A percentile compares a stretch with the other conserved stretches of the same genome.
phyloP scores from a whole-genome alignment of 2,329 filamentous ascomycete genomes.

The Penicillium sumatraense region DNA sequence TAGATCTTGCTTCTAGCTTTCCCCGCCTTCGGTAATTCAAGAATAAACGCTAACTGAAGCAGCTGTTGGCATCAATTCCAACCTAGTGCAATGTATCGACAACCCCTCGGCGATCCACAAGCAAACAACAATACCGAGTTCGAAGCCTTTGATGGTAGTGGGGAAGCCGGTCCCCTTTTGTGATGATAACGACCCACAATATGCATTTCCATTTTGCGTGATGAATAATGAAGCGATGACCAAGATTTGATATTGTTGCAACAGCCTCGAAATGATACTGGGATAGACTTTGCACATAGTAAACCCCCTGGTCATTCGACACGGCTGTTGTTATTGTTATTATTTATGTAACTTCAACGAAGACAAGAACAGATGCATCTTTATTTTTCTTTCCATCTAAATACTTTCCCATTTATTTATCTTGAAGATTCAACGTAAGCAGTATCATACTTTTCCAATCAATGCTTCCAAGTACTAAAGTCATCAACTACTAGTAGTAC shows the following conservation, averaged over 20 bases:
- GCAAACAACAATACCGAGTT: constrained; percentile 23
- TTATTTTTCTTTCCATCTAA: background rate
- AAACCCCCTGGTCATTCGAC: background rate
- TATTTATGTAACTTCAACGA: background rate
- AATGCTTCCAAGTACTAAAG: no score
- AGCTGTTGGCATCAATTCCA: constrained; percentile 55
- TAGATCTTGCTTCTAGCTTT: background rate
- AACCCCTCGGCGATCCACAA: constrained; percentile 35
- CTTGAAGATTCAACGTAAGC: no score
- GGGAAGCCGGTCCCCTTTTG: constrained; percentile 13
- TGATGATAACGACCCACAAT: constrained; percentile 4
- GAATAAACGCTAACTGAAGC: constrained; percentile 7
- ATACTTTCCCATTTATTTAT: background rate
- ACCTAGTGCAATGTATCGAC: constrained; percentile 33
- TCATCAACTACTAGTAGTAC: no score
- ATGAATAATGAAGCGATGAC: constrained; percentile 26
- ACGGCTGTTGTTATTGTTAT: background rate
- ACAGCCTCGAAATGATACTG: background rate
- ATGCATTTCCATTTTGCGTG: background rate
- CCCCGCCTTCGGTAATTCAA: background rate
- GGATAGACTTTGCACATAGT: background rate
- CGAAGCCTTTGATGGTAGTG: constrained; percentile 25
- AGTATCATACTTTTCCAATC: no score
- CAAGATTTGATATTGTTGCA: background rate
- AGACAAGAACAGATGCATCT: background rate